Evolutionary conservation across 2,329 filamentous ascomycete species (phyloP), one percentile per base, ranked within the genome.

Genomic region (Tolypocladium cylindrosporum): DNA sequence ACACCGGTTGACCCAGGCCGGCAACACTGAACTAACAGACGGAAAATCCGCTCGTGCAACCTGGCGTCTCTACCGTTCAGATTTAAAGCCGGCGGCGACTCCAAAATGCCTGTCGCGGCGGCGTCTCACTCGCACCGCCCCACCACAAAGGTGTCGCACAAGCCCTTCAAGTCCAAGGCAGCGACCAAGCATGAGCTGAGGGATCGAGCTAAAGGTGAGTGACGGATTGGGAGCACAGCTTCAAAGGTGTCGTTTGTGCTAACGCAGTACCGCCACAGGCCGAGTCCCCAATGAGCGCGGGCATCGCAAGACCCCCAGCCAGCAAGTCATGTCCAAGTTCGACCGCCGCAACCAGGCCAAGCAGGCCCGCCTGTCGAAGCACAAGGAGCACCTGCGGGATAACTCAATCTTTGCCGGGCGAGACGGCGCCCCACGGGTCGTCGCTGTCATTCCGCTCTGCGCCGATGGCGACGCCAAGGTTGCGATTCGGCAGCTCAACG

Each of bases 271-370:
- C 37, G 16, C 58, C 56, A 59, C 36, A 94, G 90, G 92, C 70
- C 94, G 94, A 73, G 82, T 93, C 55, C 87, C 80, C 57, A 77
- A 84, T 67, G 89, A 96, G 69, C 84, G 81, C 66, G 87, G 87
- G 61, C 79, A 80, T 66, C 86, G 93, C 68, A 95, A 90, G 74
- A 96, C 93, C 19, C 90, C 90, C 57, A 91, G 96, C 72, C 94
- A 99, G 72, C 91, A 96, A 76, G 85, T 97, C 75, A 93, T 97
- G 90, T 96, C 91, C 59, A 99, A 97, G 75, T 83, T 99, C 72
- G 91, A 96, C 74, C 88, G 94, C 60, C 87, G 91, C 66, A 97
- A 99, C 74, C 91, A 96, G 77, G 90, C 91, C 65, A 93, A 93
- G 74, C 94, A 99, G 78, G 86, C 88, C 72, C 89, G 93, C 67